phyloP scores from a whole-genome alignment of 495 filamentous ascomycete species.

The Penicillium ochrochloron region DNA sequence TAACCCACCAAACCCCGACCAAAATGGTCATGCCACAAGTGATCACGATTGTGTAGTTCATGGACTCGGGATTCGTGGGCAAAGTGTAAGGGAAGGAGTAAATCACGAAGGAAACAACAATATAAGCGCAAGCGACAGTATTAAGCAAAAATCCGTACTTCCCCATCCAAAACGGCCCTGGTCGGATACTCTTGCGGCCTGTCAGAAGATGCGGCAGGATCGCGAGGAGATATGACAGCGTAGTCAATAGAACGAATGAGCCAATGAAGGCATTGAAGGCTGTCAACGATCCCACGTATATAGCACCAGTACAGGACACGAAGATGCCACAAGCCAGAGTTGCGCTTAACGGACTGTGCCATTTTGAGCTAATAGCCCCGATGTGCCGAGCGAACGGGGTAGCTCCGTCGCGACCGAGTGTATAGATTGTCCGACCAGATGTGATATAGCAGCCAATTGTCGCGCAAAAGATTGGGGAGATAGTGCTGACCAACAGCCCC shows the following conservation, averaged over 20 bases:
- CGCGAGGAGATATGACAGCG: conserved; percentile 2
- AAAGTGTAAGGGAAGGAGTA: conserved; percentile 8
- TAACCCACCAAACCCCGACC: conserved; percentile 3
- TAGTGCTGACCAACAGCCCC: not conserved
- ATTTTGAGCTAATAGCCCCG: conserved; percentile 2
- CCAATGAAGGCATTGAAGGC: conserved; percentile 7
- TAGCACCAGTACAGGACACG: not conserved
- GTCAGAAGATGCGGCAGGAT: conserved; percentile 3
- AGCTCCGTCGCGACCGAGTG: conserved; percentile 2
- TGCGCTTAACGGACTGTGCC: conserved; percentile 1
- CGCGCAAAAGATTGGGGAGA: conserved; percentile 7
- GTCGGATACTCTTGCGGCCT: conserved; percentile 3
- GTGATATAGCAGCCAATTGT: conserved; percentile 11
- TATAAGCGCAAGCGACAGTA: conserved; percentile 2
- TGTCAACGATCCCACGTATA: conserved; percentile 5
- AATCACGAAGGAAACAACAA: conserved; percentile 6
- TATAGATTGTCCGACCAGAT: conserved; percentile 2
- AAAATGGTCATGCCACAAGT: conserved; percentile 1
- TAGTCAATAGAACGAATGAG: conserved; percentile 6
- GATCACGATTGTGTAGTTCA: conserved; percentile 10
- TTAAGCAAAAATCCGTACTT: not conserved
- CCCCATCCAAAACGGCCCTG: conserved; percentile 6
- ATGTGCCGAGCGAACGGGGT: conserved; percentile 2
- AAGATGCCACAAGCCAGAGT: conserved; percentile 3
- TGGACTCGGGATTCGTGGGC: not conserved